Evolutionary conservation across 768 basidiomycete genomes (phyloP).

Genomic region (Tricholomella constricta): DNA sequence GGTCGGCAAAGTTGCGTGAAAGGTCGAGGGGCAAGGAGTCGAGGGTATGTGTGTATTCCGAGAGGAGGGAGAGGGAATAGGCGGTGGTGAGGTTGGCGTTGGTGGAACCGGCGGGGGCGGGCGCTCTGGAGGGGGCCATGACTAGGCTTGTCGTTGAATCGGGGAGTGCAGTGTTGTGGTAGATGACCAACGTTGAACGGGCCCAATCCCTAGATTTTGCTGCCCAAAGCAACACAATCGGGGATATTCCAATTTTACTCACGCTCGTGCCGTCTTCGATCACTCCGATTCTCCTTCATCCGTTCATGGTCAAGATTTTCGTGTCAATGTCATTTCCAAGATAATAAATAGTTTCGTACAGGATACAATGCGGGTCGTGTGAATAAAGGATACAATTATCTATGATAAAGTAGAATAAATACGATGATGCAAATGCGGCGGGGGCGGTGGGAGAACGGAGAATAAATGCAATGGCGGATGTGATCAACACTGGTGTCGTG

Average conservation of each 20-base stretch:
- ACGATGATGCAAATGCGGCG: conserved; percentile 1
- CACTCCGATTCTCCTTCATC: not conserved
- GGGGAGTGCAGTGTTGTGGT: conserved; percentile 10
- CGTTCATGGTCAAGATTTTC: too few species aligned
- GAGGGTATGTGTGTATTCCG: conserved; percentile 88
- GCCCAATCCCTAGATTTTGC: conserved; percentile 14
- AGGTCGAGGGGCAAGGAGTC: conserved; percentile 93
- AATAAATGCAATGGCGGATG: conserved; percentile 3
- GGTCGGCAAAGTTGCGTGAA: conserved; percentile 92
- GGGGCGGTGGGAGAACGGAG: not conserved
- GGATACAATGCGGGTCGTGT: conserved; percentile 11
- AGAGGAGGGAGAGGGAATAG: conserved; percentile 69
- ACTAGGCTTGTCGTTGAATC: conserved; percentile 7
- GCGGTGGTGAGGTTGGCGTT: conserved; percentile 42
- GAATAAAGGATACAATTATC: conserved; percentile 18
- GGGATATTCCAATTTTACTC: conserved; percentile 23
- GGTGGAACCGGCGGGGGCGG: conserved; percentile 22
- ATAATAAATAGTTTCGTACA: not conserved
- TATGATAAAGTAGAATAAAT: conserved; percentile 13
- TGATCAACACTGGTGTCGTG: conserved; percentile 18
- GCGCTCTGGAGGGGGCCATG: conserved; percentile 40
- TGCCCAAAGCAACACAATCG: conserved; percentile 11
- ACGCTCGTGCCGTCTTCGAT: conserved; percentile 13
- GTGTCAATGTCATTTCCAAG: not conserved
- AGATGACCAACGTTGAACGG: conserved; percentile 15